These are phyloP conservation scores for Bipolaris gigantea DNA, from an alignment of 2,329 filamentous ascomycete genomes.

Conservation along the genomic window DNA sequence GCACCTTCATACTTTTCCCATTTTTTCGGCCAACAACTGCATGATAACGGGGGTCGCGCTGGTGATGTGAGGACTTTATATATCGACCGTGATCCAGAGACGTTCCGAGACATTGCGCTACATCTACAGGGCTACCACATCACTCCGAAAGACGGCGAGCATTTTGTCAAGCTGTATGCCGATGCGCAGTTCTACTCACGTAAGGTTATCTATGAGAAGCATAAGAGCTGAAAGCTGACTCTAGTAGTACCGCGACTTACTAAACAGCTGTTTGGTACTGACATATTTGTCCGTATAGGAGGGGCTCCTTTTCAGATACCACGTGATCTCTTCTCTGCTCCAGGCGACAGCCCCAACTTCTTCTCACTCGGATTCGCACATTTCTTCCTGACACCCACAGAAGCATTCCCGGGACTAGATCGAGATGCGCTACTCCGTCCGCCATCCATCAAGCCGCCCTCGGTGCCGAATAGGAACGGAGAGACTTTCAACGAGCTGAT, in stretches of 20 bases:
- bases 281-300: constrained; percentile 90
- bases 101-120: constrained; percentile 84
- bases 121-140: constrained; percentile 93
- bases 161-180: constrained; percentile 90
- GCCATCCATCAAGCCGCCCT: constrained; percentile 80
- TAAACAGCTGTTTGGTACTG: constrained; percentile 86
- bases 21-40: constrained; percentile 85
- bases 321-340: constrained; percentile 79
- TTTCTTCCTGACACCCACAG: constrained; percentile 78
- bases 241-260: constrained; percentile 78
- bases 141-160: constrained; percentile 74
- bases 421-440: constrained; percentile 79
- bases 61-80: constrained; percentile 76
- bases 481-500: constrained; percentile 82
- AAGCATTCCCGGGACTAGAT: constrained; percentile 84
- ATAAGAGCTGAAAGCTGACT: constrained; percentile 13
- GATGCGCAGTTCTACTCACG: constrained; percentile 93
- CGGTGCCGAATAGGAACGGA: constrained; percentile 78
- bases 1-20: constrained; percentile 96
- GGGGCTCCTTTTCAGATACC: constrained; percentile 86
- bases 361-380: constrained; percentile 88
- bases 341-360: constrained; percentile 93
- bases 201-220: constrained; percentile 49
- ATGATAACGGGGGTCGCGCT: constrained; percentile 62
- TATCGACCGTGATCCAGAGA: constrained; percentile 89